Evolutionary conservation across 2,329 filamentous ascomycete genomes (phyloP).

Genomic region (Hawksworthiomyces lignivorus): DNA sequence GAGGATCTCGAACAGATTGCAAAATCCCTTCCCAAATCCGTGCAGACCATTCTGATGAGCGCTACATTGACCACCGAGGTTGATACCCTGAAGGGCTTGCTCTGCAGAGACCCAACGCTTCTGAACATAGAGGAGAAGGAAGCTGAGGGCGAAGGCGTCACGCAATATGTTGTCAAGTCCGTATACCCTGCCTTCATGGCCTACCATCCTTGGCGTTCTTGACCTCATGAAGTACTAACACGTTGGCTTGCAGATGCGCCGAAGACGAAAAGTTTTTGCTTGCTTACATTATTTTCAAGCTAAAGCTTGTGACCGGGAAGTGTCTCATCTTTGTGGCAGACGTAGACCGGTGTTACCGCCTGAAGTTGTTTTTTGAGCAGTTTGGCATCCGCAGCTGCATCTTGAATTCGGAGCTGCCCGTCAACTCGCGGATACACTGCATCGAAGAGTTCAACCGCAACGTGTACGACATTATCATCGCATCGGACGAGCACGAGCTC

Average conservation of each 20-base stretch:
- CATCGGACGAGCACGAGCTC: slow-evolving; percentile 56
- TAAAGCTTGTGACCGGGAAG: slow-evolving; percentile 90
- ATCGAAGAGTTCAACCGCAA: slow-evolving; percentile 97
- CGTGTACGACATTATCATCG: slow-evolving; percentile 96
- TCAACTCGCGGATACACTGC: slow-evolving; percentile 88
- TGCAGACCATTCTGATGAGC: slow-evolving; percentile 90
- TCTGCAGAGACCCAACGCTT: slow-evolving; percentile 72
- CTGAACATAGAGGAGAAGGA: slow-evolving; percentile 79
- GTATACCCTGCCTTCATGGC: too few species aligned
- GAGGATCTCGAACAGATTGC: slow-evolving; percentile 79
- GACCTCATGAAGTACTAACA: too few species aligned
- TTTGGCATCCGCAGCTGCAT: slow-evolving; percentile 93
- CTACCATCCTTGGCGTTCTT: slow-evolving; percentile 2
- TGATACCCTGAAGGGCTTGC: slow-evolving; percentile 74
- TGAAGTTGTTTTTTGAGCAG: slow-evolving; percentile 94
- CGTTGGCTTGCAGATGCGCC: slow-evolving; percentile 51
- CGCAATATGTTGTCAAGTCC: slow-evolving; percentile 78
- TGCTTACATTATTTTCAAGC: slow-evolving; percentile 89
- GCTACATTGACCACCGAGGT: slow-evolving; percentile 81
- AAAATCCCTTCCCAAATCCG: slow-evolving; percentile 68
- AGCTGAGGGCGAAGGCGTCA: slow-evolving; percentile 66
- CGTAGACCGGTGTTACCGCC: slow-evolving; percentile 78
- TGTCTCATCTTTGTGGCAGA: slow-evolving; percentile 67
- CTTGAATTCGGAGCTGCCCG: slow-evolving; percentile 86
- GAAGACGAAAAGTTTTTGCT: slow-evolving; percentile 97